Evolutionary conservation across 1,284 basidiomycete genomes (phyloP).

Genomic region (Melanopsichium pennsylvanicum): DNA sequence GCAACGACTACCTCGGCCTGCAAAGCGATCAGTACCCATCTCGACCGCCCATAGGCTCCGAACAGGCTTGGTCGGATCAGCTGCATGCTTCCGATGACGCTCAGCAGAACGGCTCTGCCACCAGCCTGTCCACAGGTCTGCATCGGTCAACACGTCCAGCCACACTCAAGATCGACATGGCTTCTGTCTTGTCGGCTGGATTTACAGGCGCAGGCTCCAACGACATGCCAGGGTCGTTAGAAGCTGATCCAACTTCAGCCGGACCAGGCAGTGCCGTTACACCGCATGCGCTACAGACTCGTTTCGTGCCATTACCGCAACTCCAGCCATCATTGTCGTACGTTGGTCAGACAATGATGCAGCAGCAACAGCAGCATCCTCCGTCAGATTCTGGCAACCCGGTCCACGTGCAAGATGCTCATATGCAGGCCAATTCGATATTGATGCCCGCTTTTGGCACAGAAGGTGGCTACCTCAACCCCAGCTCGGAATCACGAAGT

Average conservation of each 20-base stretch:
- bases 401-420: conserved; percentile 3
- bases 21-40: conserved; percentile 15
- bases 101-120: not conserved
- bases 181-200: conserved; percentile 6
- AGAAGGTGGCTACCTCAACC: conserved; percentile 13
- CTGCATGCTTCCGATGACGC: not conserved
- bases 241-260: conserved; percentile 10
- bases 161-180: conserved; percentile 39
- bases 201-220: not conserved
- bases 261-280: conserved; percentile 11
- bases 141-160: conserved; percentile 28
- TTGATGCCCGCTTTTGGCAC: conserved; percentile 47
- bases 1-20: conserved; percentile 1
- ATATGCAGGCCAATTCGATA: conserved; percentile 7
- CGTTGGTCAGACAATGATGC: conserved; percentile 12
- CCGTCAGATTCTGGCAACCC: conserved; percentile 1
- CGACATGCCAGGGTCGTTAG: not conserved
- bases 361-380: conserved; percentile 22
- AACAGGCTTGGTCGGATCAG: conserved; percentile 25
- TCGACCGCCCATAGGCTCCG: conserved; percentile 25
- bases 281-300: conserved; percentile 25
- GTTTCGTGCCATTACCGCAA: conserved; percentile 36
- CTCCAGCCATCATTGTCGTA: conserved; percentile 27
- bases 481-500: not conserved
- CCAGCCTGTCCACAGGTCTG: not conserved